A percentile compares a stretch with the other conserved stretches of the same genome.
Conservation (phyloP, 305 asterid species). For the Fraxinus velutina region DNA sequence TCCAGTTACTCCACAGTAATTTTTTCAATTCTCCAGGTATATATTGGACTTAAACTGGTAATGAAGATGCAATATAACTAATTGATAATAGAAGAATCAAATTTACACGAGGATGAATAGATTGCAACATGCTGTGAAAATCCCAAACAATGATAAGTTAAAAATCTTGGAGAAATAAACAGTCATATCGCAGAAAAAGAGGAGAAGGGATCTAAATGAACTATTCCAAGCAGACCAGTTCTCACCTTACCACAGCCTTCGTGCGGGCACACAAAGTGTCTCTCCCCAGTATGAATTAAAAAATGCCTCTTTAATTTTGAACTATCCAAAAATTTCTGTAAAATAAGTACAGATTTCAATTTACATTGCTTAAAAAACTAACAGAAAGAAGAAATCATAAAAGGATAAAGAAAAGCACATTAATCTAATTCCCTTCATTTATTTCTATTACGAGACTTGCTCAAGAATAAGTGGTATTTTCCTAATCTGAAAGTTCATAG, state of each 20-base stretch:
- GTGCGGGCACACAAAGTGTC: conserved; percentile 90
- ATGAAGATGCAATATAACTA: background rate
- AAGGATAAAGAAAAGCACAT: background rate
- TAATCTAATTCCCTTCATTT: background rate
- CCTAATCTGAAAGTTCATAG: background rate
- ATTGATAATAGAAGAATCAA: background rate
- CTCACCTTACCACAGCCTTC: conserved; percentile 99
- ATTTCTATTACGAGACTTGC: background rate
- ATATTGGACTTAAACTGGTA: background rate
- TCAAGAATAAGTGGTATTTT: background rate
- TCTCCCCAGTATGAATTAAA: conserved; percentile 98
- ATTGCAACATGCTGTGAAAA: background rate
- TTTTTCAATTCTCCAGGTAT: background rate
- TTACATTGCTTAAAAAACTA: background rate
- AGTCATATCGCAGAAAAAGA: background rate
- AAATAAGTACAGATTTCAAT: conserved; percentile 22
- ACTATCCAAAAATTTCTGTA: conserved; percentile 99
- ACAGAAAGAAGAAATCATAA: background rate
- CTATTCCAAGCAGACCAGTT: conserved; percentile 20
- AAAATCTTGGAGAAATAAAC: background rate
- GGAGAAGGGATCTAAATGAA: background rate
- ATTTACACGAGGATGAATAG: background rate
- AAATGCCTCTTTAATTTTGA: conserved; percentile 95
- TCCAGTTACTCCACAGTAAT: background rate
- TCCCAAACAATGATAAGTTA: background rate